Evolutionary conservation across 2,329 filamentous ascomycete genomes (phyloP).

Genomic region (Hypoxylon sp.): DNA sequence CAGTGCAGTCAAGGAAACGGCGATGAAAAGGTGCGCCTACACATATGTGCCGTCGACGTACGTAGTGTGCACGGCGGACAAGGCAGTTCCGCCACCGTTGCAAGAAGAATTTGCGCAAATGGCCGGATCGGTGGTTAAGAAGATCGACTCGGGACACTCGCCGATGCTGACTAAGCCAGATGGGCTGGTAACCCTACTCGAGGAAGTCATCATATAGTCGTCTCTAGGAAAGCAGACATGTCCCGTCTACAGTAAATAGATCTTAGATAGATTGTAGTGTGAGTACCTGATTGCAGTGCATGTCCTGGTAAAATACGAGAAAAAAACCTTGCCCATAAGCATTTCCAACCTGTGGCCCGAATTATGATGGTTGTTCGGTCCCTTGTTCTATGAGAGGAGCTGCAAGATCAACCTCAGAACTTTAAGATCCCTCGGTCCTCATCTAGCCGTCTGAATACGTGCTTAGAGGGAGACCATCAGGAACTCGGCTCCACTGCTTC

Average conservation of each 20-base stretch:
- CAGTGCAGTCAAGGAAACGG: conserved; percentile 7
- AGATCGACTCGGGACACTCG: conserved; percentile 8
- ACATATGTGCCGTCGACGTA: conserved; percentile 16
- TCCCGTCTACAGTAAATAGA: too few species aligned
- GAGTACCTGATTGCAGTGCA: too few species aligned
- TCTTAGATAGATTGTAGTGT: too few species aligned
- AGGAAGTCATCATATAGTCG: neutral
- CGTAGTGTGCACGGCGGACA: conserved; percentile 19
- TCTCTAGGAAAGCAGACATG: too few species aligned
- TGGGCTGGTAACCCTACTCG: neutral
- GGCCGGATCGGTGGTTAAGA: neutral
- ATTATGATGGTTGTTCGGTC: too few species aligned
- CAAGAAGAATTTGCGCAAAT: conserved; percentile 16
- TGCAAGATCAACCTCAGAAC: too few species aligned
- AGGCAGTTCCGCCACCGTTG: neutral
- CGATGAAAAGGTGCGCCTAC: conserved; percentile 4
- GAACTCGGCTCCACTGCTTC: conserved; percentile 17
- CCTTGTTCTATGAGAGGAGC: too few species aligned
- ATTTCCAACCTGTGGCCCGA: too few species aligned
- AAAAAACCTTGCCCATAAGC: too few species aligned
- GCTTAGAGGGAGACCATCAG: conserved; percentile 7
- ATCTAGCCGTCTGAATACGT: conserved; percentile 7
- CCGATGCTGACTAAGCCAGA: conserved; percentile 9
- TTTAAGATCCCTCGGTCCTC: neutral
- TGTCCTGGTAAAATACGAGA: too few species aligned